Percentiles rank a stretch among this genome's conserved stretches.
These are phyloP conservation scores for Diaporthe nobilis DNA, from an alignment of 2,329 filamentous ascomycete species.

Conservation along the genomic window DNA sequence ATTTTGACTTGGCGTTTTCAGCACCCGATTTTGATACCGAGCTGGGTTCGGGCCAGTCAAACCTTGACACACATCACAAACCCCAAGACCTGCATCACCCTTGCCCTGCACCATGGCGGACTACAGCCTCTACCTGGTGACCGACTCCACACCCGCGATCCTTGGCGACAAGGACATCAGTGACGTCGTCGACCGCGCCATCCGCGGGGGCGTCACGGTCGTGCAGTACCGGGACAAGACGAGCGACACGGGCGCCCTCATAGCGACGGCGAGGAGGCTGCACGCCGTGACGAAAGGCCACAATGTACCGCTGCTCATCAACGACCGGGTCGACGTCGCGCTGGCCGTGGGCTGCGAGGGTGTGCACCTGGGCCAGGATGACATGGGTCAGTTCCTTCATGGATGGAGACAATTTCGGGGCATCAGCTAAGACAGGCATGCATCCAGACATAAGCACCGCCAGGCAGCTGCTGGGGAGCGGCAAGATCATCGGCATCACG, in stretches of 20 bases:
- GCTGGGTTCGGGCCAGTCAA: not conserved
- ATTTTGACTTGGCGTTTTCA: constrained; percentile 11
- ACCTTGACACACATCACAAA: not conserved
- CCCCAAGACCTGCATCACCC: too few species aligned
- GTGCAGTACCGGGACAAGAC: constrained; percentile 95
- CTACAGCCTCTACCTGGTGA: constrained; percentile 91
- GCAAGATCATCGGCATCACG: constrained; percentile 90
- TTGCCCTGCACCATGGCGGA: constrained; percentile 62
- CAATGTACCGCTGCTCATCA: constrained; percentile 87
- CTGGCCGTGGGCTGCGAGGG: constrained; percentile 89
- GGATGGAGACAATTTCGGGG: too few species aligned
- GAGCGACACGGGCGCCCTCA: constrained; percentile 78
- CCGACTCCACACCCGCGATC: constrained; percentile 90
- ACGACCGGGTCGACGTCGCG: constrained; percentile 92
- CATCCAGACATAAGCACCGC: constrained; percentile 72
- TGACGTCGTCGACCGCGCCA: constrained; percentile 79
- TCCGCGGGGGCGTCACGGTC: constrained; percentile 85
- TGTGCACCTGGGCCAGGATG: constrained; percentile 95
- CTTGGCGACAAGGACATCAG: constrained; percentile 80
- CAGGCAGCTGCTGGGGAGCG: constrained; percentile 78
- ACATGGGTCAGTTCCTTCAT: constrained; percentile 81
- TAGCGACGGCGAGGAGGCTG: constrained; percentile 78
- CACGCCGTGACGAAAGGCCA: constrained; percentile 78
- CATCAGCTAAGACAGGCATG: not conserved
- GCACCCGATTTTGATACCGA: not conserved